These are phyloP conservation scores for Syzygium oleosum DNA, from an alignment of 345 rosid genomes.

Conservation along the genomic window DNA sequence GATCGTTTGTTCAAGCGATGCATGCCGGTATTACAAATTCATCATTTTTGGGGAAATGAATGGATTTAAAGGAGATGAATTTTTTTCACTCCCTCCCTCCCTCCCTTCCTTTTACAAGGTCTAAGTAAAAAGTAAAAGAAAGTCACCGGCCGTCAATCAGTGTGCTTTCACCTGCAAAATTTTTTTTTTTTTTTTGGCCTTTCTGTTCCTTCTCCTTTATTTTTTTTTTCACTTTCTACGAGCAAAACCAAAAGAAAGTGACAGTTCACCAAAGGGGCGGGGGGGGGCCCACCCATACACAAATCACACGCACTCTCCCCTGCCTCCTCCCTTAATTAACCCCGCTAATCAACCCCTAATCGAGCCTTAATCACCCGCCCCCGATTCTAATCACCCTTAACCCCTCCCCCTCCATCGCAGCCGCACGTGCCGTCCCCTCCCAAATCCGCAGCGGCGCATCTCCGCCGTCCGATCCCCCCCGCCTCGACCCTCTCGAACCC, in stretches of 20 bases:
- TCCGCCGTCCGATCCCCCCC: neutral
- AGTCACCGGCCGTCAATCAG: neutral
- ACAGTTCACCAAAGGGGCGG: neutral
- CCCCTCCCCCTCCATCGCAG: neutral
- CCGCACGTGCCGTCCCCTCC: neutral
- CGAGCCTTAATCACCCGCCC: neutral
- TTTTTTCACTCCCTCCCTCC: neutral
- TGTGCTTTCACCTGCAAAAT: neutral
- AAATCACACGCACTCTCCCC: too few relatives aligned
- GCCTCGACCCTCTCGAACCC: neutral
- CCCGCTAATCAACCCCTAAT: neutral
- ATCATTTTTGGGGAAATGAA: too few relatives aligned
- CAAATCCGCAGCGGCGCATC: neutral
- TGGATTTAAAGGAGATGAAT: rapidly evolving
- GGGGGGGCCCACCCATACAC: neutral
- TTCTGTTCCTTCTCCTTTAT: neutral
- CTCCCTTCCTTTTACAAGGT: neutral
- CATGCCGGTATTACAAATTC: too few relatives aligned
- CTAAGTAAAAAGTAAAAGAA: neutral
- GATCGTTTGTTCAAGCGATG: too few relatives aligned
- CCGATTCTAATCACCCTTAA: neutral
- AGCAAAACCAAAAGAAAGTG: neutral
- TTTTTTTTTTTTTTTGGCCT: neutral
- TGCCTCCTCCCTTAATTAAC: neutral
- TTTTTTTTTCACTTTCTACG: neutral